Percentiles rank a stretch among this genome's conserved stretches.
Conservation (phyloP, 768 basidiomycete species). For the Lepiota subincarnata region DNA sequence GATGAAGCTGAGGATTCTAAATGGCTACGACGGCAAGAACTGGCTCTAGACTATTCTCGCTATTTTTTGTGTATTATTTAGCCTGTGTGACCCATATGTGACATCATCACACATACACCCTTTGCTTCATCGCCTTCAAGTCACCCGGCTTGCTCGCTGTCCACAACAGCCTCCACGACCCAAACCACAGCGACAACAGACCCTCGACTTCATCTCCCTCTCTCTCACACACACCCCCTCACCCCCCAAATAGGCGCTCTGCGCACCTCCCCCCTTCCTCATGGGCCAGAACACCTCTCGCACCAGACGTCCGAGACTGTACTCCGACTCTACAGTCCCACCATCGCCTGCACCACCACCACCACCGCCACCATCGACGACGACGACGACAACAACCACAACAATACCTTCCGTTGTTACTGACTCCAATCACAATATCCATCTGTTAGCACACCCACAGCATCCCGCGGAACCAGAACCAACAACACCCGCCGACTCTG, state of each 20-base stretch:
- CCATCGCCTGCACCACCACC: too few relatives aligned
- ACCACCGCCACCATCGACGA: too few relatives aligned
- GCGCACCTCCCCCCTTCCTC: background rate
- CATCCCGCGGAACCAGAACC: background rate
- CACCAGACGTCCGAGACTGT: background rate
- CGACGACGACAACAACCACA: background rate
- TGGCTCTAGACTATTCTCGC: conserved; percentile 4
- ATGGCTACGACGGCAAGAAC: background rate
- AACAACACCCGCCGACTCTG: background rate
- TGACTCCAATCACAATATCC: background rate
- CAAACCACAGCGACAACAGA: too few relatives aligned
- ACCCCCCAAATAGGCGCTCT: background rate
- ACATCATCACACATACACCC: background rate
- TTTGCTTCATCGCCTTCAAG: conserved; percentile 1
- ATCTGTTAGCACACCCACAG: background rate
- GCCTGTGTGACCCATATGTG: background rate
- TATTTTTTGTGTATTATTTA: too few relatives aligned
- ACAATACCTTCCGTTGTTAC: background rate
- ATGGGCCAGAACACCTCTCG: conserved; percentile 20
- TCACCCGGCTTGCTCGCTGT: background rate
- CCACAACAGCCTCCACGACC: too few relatives aligned
- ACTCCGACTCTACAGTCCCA: too few relatives aligned
- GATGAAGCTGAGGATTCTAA: conserved; percentile 4
- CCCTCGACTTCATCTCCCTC: too few relatives aligned
- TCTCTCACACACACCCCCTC: background rate